Conservation (phyloP, 2,329 filamentous ascomycete genomes). For the Samsoniella hepiali region DNA sequence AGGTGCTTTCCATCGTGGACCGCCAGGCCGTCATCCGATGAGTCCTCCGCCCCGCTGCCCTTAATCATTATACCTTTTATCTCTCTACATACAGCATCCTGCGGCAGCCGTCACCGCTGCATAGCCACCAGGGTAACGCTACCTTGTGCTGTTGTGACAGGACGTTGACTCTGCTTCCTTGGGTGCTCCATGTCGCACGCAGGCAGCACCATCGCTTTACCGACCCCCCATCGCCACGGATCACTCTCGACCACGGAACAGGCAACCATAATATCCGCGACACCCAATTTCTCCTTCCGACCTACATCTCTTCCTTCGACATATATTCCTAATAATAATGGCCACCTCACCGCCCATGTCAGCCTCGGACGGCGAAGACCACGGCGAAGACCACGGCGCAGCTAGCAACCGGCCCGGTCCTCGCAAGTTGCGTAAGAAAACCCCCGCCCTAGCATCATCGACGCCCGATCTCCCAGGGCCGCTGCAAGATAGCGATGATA, state of each 20-base stretch:
- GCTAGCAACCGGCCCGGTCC: constrained; percentile 38
- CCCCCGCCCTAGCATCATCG: constrained; percentile 32
- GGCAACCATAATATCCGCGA: neutral
- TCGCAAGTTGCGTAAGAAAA: constrained; percentile 45
- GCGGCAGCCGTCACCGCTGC: neutral
- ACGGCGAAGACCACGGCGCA: constrained; percentile 38
- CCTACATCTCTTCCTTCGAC: neutral
- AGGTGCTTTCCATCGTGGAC: constrained; percentile 14
- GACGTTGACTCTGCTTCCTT: neutral
- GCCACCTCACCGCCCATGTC: constrained; percentile 17
- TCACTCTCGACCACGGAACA: neutral
- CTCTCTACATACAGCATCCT: neutral
- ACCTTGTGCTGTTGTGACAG: constrained; percentile 1
- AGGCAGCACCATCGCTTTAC: constrained; percentile 10
- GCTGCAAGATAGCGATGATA: constrained; percentile 49
- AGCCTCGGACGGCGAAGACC: constrained; percentile 29
- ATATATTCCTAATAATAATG: constrained; percentile 13
- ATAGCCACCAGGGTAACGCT: constrained; percentile 4
- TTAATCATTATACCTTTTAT: neutral
- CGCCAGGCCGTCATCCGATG: constrained; percentile 14
- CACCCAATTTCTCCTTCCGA: neutral
- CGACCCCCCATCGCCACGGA: constrained; percentile 1
- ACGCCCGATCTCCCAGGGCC: constrained; percentile 50
- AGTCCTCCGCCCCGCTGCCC: constrained; percentile 13
- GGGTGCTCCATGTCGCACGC: constrained; percentile 3